Base-by-base conservation (phyloP, 129 eudicot genomes). In the Flaveria bidentis region DNA sequence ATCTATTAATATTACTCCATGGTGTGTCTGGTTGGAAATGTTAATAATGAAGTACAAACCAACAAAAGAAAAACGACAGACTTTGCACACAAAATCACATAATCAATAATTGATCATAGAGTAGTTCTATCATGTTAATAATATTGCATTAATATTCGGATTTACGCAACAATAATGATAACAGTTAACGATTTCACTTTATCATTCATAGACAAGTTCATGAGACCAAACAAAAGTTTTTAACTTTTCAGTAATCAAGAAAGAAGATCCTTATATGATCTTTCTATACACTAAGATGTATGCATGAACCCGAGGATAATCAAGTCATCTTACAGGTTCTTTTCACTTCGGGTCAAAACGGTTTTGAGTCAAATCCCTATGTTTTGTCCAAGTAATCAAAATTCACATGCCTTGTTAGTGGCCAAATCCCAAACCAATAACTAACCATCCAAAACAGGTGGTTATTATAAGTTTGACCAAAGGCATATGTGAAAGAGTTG, bases 11-110 rank as follows among this genome's bases (percentile, higher is more conserved):
- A 63, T 72, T 51, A 63, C 36, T 42, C 51, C 58, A 72, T 72
- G 78, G 17, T 42, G 64, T 79, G 83, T 23, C 71, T 79, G 78
- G 67, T 14, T 49, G 36, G 2, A 60, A 61, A 50, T 42, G 81
- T 55, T 42, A 55, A 36, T 44, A 42, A 20, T 42, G 44, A 51
- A 25, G 65, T 47, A 22, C 70, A 68, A 67, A 70, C 44, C 71
- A 60, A 13, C 41, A 78, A 56, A 36, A 26, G 28, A 2, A 20
- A 76, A 65, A 66, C 14, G 9, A 47, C 46, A 49, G 18, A 3
- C 28, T 45, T 61, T n/a, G 53, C 62, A 39, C 56, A 51, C 65
- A 23, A 56, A 33, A 2, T 4, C n/a, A 5, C 57, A 30, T 76
- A 50, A 22, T 20, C 41, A 36, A 36, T 36, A 36, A 36, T 20